phyloP scores from a whole-genome alignment of 225 moss, liverwort and hornwort species.

The Thuidium tamariscinum region DNA sequence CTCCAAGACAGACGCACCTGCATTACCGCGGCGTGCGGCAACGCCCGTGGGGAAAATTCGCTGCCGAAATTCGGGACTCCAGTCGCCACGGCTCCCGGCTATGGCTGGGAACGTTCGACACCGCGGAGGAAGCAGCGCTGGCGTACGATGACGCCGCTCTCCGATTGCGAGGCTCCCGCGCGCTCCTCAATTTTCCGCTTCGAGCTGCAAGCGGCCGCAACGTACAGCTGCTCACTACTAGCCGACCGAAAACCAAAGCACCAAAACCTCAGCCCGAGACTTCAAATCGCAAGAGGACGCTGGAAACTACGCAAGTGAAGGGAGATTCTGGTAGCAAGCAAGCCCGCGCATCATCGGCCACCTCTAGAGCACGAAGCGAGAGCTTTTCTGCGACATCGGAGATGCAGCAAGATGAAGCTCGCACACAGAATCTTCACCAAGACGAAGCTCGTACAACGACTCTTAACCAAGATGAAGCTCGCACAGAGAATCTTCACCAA shows the following conservation, averaged over 20 bases:
- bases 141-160: conserved; percentile 48
- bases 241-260: conserved; percentile 6
- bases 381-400: neutral
- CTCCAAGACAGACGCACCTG: conserved; percentile 12
- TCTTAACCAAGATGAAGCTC: neutral
- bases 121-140: conserved; percentile 40
- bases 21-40: conserved; percentile 42
- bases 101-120: conserved; percentile 42
- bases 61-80: conserved; percentile 39
- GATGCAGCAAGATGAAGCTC: neutral
- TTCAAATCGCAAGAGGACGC: neutral
- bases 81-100: conserved; percentile 31
- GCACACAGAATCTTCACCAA: neutral
- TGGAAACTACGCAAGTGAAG: neutral
- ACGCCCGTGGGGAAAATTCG: conserved; percentile 44
- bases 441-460: neutral
- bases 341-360: neutral
- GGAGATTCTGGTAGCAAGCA: neutral
- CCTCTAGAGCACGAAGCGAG: neutral
- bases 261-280: neutral
- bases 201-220: conserved; percentile 36
- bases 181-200: conserved; percentile 49
- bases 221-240: conserved; percentile 23
- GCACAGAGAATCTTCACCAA: neutral
- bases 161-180: conserved; percentile 41